Evolutionary conservation across 805 yeast species (phyloP), one percentile per base, ranked within the genome.

Genomic region (Wickerhamiella sorbophila): DNA sequence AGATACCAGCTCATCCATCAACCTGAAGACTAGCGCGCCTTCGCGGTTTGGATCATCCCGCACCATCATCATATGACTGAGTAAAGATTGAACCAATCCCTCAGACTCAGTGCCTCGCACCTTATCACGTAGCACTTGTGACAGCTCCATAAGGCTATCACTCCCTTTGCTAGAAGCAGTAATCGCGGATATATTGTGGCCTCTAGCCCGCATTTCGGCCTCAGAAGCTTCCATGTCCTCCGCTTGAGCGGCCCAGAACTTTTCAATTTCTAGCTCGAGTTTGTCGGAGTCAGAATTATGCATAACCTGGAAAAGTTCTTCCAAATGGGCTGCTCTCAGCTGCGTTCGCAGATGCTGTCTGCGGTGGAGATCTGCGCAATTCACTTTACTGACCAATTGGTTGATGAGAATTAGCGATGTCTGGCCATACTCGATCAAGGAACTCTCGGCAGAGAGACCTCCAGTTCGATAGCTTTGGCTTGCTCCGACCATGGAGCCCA

Each of bases 401-500:
- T 77, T 76, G 27, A 85, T 64, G 33, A 88, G 66, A 32, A 82
- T 70, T 65, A 85, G 64, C 0, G 93, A 76, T 2, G 82, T 67
- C 39, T 79, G 61, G 14, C 80, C 70, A 57, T 82, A 87, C 43
- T 86, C 94, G 45, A 71, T 62, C 20, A 84, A 62, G 43, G 76
- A 73, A 42, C 69, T 69, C 53, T 82, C 88, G 20, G 75, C 70
- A 19, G 61, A 61, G 9, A 57, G 51, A 0, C 75, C 73, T 2
- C 67, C 63, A 5, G 70, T 58, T 44, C 75, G 77, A 41, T 75
- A 70, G 50, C 88, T 96, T 8, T 79, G 91, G 44, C 84, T 78
- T 0, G 95, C 94, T 1, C 96, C 96, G 6, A 88, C 97, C 52
- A 79, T 60, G 1, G 95, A 83, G 9, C 95, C 95, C 71, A 82